Evolutionary conservation across 495 filamentous ascomycete genomes (phyloP).

Genomic region (Xylaria palmicola): DNA sequence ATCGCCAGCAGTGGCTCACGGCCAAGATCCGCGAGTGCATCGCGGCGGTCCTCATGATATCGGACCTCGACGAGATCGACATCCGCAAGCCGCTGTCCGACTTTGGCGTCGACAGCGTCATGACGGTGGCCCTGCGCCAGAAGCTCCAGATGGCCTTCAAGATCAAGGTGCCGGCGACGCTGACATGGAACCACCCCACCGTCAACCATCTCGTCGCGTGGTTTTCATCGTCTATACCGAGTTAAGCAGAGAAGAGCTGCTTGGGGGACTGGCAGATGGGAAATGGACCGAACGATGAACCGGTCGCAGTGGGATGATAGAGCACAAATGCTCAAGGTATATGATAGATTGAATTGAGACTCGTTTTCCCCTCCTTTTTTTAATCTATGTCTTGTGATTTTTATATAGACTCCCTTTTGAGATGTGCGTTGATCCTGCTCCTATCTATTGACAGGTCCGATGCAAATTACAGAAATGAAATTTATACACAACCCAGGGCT

Average conservation of each 20-base stretch:
- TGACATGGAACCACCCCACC: conserved; percentile 41
- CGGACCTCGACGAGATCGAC: conserved; percentile 34
- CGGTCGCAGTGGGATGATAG: too few relatives aligned
- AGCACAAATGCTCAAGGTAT: too few relatives aligned
- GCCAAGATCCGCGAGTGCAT: conserved; percentile 24
- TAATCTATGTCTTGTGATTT: too few relatives aligned
- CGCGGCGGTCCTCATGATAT: conserved; percentile 25
- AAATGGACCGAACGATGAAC: too few relatives aligned
- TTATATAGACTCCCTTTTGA: too few relatives aligned
- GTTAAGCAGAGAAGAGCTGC: not conserved
- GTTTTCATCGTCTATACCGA: conserved; percentile 34
- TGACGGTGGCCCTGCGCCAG: conserved; percentile 40
- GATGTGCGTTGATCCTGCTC: too few relatives aligned
- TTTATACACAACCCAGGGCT: too few relatives aligned
- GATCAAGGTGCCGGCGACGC: conserved; percentile 41
- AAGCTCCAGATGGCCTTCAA: conserved; percentile 36
- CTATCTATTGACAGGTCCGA: too few relatives aligned
- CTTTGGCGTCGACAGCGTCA: conserved; percentile 43
- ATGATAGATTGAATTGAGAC: too few relatives aligned
- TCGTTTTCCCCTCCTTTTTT: too few relatives aligned
- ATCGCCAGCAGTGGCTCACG: conserved; percentile 25
- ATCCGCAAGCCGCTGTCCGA: conserved; percentile 32
- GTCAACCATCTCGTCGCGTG: conserved; percentile 36
- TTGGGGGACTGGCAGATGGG: not conserved
- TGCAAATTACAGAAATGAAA: too few relatives aligned